A percentile compares a stretch with the other conserved stretches of the same genome.
These are phyloP conservation scores for Dunaliella primolecta DNA, from an alignment of 139 green algal genomes.

Conservation along the genomic window DNA sequence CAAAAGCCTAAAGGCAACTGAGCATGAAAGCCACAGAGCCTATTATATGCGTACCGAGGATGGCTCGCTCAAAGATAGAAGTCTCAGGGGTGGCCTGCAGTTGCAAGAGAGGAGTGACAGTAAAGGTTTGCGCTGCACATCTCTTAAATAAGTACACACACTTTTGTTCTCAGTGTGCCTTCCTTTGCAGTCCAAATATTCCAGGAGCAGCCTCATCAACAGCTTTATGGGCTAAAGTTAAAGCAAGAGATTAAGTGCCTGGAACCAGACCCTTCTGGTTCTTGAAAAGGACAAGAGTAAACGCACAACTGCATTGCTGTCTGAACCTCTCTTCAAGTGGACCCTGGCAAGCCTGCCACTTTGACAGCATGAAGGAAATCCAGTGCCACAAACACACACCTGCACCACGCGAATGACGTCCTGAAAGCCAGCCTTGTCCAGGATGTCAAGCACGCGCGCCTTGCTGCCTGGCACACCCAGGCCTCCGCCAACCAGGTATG, in stretches of 20 bases:
- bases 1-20: no score
- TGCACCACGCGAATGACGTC: constrained; percentile 9
- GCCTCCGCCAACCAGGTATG: constrained; percentile 25
- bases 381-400: not conserved
- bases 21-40: no score
- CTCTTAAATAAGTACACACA: not conserved
- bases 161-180: not conserved
- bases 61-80: constrained; percentile 50
- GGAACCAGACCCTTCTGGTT: not conserved
- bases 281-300: not conserved
- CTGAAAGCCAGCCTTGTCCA: constrained; percentile 27
- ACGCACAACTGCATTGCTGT: not conserved
- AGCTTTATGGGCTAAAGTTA: not conserved
- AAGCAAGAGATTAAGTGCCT: not conserved
- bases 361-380: not conserved
- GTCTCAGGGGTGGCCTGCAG: constrained; percentile 39
- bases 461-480: constrained; percentile 44
- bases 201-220: not conserved
- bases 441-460: constrained; percentile 21
- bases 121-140: not conserved
- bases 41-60: no score
- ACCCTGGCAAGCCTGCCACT: no score
- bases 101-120: not conserved
- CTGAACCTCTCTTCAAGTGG: not conserved
- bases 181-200: not conserved